These are phyloP conservation scores for Coprinellus aureogranulatus DNA, from an alignment of 768 basidiomycete genomes.

Conservation along the genomic window DNA sequence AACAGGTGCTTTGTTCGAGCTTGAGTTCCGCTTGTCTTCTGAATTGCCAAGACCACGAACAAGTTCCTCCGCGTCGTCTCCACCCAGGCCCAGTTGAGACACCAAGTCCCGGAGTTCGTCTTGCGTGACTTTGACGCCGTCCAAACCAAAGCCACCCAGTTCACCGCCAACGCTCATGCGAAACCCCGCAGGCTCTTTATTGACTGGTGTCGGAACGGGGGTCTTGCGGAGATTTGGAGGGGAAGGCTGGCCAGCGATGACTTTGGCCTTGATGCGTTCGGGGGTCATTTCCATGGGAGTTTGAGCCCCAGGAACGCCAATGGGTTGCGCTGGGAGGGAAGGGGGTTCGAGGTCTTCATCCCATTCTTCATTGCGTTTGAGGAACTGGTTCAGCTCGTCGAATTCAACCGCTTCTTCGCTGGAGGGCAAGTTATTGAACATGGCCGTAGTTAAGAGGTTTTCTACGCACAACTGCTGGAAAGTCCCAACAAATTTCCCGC, in stretches of 20 bases:
- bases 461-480: constrained; percentile 69
- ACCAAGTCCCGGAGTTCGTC: constrained; percentile 72
- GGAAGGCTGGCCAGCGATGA: constrained; percentile 47
- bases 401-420: constrained; percentile 87
- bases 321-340: constrained; percentile 52
- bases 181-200: constrained; percentile 46
- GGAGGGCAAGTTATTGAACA: neutral
- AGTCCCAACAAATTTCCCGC: constrained; percentile 73
- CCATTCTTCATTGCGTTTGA: constrained; percentile 73
- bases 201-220: constrained; percentile 26
- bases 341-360: constrained; percentile 61
- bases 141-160: constrained; percentile 67
- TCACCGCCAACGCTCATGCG: constrained; percentile 66
- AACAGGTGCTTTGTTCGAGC: constrained; percentile 4
- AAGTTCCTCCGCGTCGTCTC: constrained; percentile 73
- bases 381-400: constrained; percentile 65
- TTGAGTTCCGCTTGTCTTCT: constrained; percentile 12
- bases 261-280: constrained; percentile 61
- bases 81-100: constrained; percentile 71
- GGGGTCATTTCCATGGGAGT: constrained; percentile 78
- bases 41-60: constrained; percentile 57
- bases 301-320: constrained; percentile 79
- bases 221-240: constrained; percentile 39
- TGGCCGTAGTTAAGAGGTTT: neutral
- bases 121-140: constrained; percentile 74